A percentile compares a stretch with the other conserved stretches of the same genome.
Evolutionary conservation across 169 alveolate genomes (phyloP).

Genomic region (Plasmodium coatneyi): DNA sequence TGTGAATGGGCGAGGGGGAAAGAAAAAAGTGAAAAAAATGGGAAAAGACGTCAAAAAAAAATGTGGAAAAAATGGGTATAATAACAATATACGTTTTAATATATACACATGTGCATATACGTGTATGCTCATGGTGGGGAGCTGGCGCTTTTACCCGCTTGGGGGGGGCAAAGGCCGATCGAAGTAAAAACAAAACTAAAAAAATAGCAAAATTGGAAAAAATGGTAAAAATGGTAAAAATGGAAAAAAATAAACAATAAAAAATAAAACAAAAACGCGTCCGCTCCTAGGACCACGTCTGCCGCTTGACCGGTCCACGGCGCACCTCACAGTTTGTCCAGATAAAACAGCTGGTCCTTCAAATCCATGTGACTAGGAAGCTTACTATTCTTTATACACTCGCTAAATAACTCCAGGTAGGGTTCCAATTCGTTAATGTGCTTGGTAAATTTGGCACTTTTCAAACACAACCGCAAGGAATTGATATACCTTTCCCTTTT

Average conservation of each 20-base stretch:
- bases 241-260: neutral
- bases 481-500: conserved; percentile 64
- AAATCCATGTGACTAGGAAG: conserved; percentile 54
- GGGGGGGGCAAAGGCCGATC: neutral
- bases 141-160: neutral
- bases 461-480: conserved; percentile 60
- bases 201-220: neutral
- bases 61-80: neutral
- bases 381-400: conserved; percentile 54
- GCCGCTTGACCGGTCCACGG: neutral
- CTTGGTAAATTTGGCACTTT: conserved; percentile 43
- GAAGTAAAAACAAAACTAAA: neutral
- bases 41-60: neutral
- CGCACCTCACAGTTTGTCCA: conserved; percentile 24
- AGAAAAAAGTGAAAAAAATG: neutral
- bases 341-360: conserved; percentile 54
- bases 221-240: neutral
- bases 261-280: neutral
- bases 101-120: neutral
- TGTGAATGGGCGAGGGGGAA: neutral
- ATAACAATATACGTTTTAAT: neutral
- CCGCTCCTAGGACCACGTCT: neutral
- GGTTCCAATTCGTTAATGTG: conserved; percentile 69
- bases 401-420: conserved; percentile 65
- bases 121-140: neutral